Evolutionary conservation across 176 grass and related monocot genomes (phyloP), one percentile per base, ranked within the genome.

Genomic region (Triticum turgidum): DNA sequence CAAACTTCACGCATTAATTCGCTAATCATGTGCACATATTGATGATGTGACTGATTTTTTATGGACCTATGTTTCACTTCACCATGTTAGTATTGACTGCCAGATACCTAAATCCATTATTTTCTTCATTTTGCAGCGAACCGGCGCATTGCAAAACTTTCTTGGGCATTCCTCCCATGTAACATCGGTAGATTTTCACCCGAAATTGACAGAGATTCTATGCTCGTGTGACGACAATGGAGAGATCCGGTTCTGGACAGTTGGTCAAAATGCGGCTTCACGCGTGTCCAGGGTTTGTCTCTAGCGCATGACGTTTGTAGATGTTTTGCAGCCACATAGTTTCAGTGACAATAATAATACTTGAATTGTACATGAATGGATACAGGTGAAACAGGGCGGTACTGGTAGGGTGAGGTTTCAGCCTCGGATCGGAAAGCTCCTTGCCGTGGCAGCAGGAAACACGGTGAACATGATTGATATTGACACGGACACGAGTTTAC

Each of bases 401-500:
- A 87, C 78, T 3, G 82, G 85, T 63, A 92, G 87, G 82, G 92
- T 99, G 33, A 94, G 94, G 85, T 96, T 99, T 84, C 94, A 99
- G 59, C 97, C 94, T 77, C 87, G 83, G 63, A 86, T 62, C 49
- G 94, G 97, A 66, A 90, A 94, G 73, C 56, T 94, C 66, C 90
- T 99, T n/a, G 97, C 97, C 27, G 94, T 95, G 18, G 89, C 92
- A 37, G 82, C 90, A 44, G 94, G 95, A 38, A 96, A 81, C 76
- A 77, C 87, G 61, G 72, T 99, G 72, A 96, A 88, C 77, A 91
- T 99, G 72, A 83, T 99, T 73, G 92, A 99, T 80, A 82, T 99
- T 38, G 94, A 99, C 8, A 91, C 88, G 25, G 79, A 71, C 56
- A 75, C 75, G 73, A 76, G 82, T 76, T 65, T 90, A 84, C 71